Percentiles rank a stretch among this genome's conserved stretches.
Conservation (phyloP, 2,329 filamentous ascomycete genomes). For the Aspergillus persii region DNA sequence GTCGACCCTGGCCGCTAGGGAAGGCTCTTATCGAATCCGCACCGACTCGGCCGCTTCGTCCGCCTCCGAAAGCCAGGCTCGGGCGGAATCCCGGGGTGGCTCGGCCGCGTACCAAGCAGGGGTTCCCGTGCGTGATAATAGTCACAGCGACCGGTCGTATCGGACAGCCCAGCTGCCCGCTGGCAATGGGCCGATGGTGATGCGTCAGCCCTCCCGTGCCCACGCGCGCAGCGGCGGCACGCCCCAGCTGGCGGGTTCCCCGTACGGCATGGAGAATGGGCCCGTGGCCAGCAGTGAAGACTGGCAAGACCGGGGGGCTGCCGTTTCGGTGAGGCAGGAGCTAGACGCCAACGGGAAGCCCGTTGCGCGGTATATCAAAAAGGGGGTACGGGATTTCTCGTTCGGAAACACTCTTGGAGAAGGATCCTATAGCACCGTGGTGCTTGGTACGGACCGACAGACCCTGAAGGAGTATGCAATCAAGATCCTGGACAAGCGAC, state of each 20-base stretch:
- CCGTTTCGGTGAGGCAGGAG: conserved; percentile 76
- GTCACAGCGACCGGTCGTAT: conserved; percentile 67
- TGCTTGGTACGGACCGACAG: conserved; percentile 88
- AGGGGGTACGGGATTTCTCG: conserved; percentile 93
- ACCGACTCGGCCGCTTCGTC: conserved; percentile 60
- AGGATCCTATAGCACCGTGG: conserved; percentile 95
- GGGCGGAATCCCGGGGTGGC: conserved; percentile 63
- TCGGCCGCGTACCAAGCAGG: conserved; percentile 58
- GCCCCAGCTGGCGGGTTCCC: conserved; percentile 38
- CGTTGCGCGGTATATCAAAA: conserved; percentile 82
- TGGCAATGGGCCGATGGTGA: conserved; percentile 64
- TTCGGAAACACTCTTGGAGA: conserved; percentile 90
- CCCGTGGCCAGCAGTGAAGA: conserved; percentile 73
- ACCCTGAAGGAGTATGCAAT: conserved; percentile 95
- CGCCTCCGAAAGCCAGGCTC: conserved; percentile 53
- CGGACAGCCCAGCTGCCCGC: conserved; percentile 57
- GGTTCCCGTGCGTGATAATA: conserved; percentile 66
- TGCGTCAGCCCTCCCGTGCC: conserved; percentile 73
- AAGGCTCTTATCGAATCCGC: conserved; percentile 54
- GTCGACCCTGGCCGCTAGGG: conserved; percentile 37
- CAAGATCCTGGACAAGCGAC: conserved; percentile 95
- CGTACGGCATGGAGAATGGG: conserved; percentile 58
- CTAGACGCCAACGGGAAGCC: conserved; percentile 81
- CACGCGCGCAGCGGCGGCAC: conserved; percentile 51
- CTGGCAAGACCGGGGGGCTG: conserved; percentile 94